Evolutionary conservation across 768 basidiomycete genomes (phyloP).

Genomic region (Phlegmacium glaucopus): DNA sequence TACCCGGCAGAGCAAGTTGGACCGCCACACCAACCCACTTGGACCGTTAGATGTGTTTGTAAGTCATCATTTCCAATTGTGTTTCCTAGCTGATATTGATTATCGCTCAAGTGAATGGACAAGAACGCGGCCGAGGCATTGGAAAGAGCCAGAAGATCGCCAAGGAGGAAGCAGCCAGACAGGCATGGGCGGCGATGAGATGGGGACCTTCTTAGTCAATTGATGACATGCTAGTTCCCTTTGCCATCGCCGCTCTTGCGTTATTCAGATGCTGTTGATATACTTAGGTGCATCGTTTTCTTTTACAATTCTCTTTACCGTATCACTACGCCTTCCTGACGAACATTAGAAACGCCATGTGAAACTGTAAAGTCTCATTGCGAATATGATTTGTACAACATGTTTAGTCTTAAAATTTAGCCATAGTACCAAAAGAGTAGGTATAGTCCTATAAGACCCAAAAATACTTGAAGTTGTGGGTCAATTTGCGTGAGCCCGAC

Average conservation of each 20-base stretch:
- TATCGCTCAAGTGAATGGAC: slow-evolving; percentile 43
- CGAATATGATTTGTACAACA: not conserved
- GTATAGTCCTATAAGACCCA: slow-evolving; percentile 65
- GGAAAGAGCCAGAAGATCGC: slow-evolving; percentile 65
- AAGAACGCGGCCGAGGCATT: slow-evolving; percentile 44
- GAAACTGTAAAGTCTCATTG: not conserved
- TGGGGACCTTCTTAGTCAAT: slow-evolving; percentile 38
- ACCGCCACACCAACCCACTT: slow-evolving; percentile 52
- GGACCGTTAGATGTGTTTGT: slow-evolving; percentile 56
- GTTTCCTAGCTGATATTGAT: not conserved
- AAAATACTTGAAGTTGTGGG: slow-evolving; percentile 63
- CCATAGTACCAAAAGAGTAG: slow-evolving; percentile 52
- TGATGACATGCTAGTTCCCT: slow-evolving; percentile 15
- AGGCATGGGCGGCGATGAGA: slow-evolving; percentile 50
- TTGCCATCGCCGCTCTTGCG: slow-evolving; percentile 21
- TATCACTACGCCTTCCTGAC: not conserved
- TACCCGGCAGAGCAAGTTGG: slow-evolving; percentile 48
- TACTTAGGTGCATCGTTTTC: slow-evolving; percentile 16
- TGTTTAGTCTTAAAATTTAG: slow-evolving; percentile 11
- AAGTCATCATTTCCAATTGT: slow-evolving; percentile 15
- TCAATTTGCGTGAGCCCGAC: slow-evolving; percentile 48
- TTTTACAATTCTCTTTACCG: not conserved
- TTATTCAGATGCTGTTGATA: slow-evolving; percentile 3
- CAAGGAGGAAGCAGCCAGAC: slow-evolving; percentile 64
- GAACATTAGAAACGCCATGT: not conserved